Percentiles rank a stretch among this genome's conserved stretches.
Evolutionary conservation across 169 alveolate genomes (phyloP).

Genomic region (Plasmodium blacklocki): DNA sequence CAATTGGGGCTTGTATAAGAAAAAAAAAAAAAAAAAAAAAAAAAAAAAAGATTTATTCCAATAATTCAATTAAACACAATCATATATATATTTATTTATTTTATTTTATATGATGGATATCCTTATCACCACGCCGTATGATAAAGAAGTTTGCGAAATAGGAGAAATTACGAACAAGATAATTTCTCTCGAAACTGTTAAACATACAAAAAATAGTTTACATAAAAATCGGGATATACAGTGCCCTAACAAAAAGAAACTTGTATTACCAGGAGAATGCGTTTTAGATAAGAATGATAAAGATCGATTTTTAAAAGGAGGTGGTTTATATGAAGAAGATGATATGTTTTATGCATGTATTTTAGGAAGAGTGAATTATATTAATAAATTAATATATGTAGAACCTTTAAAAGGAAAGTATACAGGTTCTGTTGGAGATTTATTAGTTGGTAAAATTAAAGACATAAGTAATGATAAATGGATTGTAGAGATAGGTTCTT

Average conservation of each 20-base stretch:
- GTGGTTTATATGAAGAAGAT: conserved; percentile 72
- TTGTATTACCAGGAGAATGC: conserved; percentile 76
- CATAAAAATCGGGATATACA: conserved; percentile 21
- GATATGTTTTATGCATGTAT: conserved; percentile 59
- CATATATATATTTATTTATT: too few relatives aligned
- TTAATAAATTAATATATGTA: conserved; percentile 89
- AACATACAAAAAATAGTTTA: conserved; percentile 32
- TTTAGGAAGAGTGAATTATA: conserved; percentile 76
- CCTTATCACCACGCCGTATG: conserved; percentile 71
- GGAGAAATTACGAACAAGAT: conserved; percentile 65
- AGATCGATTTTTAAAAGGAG: conserved; percentile 65
- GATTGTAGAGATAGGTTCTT: conserved; percentile 93
- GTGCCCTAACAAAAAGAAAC: conserved; percentile 70
- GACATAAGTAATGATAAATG: conserved; percentile 88
- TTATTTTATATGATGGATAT: conserved; percentile 25
- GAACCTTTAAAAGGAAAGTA: conserved; percentile 89
- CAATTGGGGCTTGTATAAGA: too few relatives aligned
- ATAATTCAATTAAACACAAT: too few relatives aligned
- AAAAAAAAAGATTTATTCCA: too few relatives aligned
- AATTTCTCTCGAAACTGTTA: conserved; percentile 32
- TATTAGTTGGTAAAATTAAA: conserved; percentile 88
- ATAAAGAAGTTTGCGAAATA: conserved; percentile 65
- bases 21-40: too few relatives aligned
- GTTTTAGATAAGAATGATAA: conserved; percentile 56
- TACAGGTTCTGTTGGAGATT: conserved; percentile 89